Evolutionary conservation across 169 alveolate species (phyloP).

Genomic region (Cryptosporidium baileyi): DNA sequence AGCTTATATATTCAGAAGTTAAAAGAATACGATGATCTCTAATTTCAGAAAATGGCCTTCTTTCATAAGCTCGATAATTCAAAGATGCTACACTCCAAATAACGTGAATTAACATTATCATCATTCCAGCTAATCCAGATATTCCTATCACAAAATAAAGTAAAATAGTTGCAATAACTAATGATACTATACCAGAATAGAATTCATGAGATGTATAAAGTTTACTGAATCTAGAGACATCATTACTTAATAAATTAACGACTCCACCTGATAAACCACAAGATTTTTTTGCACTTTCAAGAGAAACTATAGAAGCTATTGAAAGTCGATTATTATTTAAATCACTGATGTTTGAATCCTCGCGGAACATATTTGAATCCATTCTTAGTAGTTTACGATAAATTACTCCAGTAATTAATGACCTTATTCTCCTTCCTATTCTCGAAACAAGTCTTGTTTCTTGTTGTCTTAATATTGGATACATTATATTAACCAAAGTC

Average conservation of each 20-base stretch:
- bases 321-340: constrained; percentile 1
- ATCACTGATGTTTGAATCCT: background rate
- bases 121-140: constrained; percentile 41
- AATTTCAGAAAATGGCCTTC: constrained; percentile 35
- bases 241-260: constrained; percentile 37
- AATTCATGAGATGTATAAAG: constrained; percentile 50
- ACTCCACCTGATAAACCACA: constrained; percentile 46
- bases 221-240: constrained; percentile 46
- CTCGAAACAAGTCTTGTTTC: constrained; percentile 44
- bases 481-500: background rate
- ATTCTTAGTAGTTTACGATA: constrained; percentile 25
- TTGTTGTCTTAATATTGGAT: constrained; percentile 24
- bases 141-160: constrained; percentile 10
- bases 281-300: background rate
- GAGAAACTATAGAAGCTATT: constrained; percentile 7
- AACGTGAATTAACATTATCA: constrained; percentile 14
- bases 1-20: constrained; percentile 62
- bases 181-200: constrained; percentile 19
- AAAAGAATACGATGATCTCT: constrained; percentile 64
- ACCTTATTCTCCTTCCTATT: constrained; percentile 28
- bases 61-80: constrained; percentile 13
- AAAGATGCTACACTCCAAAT: constrained; percentile 4
- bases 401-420: constrained; percentile 25
- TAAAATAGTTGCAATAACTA: background rate
- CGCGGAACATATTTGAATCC: constrained; percentile 24